Evolutionary conservation across 352 stramenopile genomes (phyloP).

Genomic region (Ophiocytium majus): DNA sequence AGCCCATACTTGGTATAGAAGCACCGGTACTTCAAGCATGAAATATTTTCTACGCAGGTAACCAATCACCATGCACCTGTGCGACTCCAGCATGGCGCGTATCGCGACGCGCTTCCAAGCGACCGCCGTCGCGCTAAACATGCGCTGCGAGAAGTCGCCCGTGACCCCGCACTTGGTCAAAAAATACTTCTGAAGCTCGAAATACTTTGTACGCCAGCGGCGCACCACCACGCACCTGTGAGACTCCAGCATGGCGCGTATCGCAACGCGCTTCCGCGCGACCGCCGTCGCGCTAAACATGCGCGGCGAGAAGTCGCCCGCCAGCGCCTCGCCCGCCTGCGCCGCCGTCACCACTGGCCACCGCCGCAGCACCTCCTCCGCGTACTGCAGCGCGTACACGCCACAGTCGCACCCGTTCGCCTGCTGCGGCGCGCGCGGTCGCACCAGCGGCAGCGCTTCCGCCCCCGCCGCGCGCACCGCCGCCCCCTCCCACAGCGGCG

Average conservation of each 20-base stretch:
- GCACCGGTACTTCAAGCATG: neutral
- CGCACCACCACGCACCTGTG: neutral
- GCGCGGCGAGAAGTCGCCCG: neutral
- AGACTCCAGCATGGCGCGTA: neutral
- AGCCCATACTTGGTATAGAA: neutral
- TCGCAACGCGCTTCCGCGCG: neutral
- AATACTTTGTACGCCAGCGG: too few species aligned
- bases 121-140: neutral
- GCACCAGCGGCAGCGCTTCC: slow-evolving; percentile 21
- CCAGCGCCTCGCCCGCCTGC: slow-evolving; percentile 27
- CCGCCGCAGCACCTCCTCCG: slow-evolving; percentile 40
- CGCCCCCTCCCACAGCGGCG: neutral
- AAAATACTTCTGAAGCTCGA: neutral
- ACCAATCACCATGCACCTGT: neutral
- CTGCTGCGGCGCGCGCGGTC: slow-evolving; percentile 42
- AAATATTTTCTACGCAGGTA: neutral
- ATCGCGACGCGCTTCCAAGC: neutral
- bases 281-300: neutral
- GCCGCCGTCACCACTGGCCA: slow-evolving; percentile 30
- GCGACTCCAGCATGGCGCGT: neutral
- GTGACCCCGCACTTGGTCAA: neutral
- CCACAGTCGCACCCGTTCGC: slow-evolving; percentile 59
- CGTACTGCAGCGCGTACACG: slow-evolving; percentile 59
- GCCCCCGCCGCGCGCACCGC: neutral
- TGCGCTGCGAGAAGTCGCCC: neutral